Evolutionary conservation across 345 rosid genomes (phyloP).

Genomic region (Ceriops tagal): DNA sequence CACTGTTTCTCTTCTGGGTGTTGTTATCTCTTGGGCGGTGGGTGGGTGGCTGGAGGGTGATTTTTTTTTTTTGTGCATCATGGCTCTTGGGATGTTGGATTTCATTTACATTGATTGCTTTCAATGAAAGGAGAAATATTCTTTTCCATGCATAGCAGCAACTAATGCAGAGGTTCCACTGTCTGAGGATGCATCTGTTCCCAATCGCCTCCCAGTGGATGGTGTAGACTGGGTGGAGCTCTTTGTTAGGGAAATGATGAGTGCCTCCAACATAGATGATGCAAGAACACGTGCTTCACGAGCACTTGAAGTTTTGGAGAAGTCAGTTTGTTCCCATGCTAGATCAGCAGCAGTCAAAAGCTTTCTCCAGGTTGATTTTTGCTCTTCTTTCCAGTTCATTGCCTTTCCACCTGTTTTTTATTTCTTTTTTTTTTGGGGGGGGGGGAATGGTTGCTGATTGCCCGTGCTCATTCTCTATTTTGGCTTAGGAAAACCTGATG

Average conservation of each 20-base stretch:
- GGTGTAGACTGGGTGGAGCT: slow-evolving; percentile 83
- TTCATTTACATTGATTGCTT: neutral
- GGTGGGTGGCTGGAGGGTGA: too few relatives aligned
- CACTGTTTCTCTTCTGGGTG: too few relatives aligned
- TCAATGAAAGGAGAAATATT: slow-evolving; percentile 12
- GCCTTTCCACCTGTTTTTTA: neutral
- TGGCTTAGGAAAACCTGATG: slow-evolving; percentile 54
- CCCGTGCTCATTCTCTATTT: neutral
- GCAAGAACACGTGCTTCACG: slow-evolving; percentile 79
- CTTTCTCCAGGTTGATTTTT: slow-evolving; percentile 44
- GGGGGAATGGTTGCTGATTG: neutral
- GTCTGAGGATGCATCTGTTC: slow-evolving; percentile 31
- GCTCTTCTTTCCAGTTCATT: neutral
- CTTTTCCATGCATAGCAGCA: slow-evolving; percentile 25
- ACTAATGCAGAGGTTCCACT: slow-evolving; percentile 28
- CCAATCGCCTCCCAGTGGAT: slow-evolving; percentile 38
- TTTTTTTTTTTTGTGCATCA: neutral
- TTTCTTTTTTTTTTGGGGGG: neutral
- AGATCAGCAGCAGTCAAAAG: slow-evolving; percentile 49
- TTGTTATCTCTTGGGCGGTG: too few relatives aligned
- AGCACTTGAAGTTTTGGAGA: slow-evolving; percentile 73
- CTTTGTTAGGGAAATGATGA: slow-evolving; percentile 70
- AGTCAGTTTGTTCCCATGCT: slow-evolving; percentile 60
- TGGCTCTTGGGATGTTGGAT: neutral
- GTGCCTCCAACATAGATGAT: slow-evolving; percentile 67